Evolutionary conservation across 2,329 filamentous ascomycete species (phyloP).

Genomic region (Phialemoniopsis sp.): DNA sequence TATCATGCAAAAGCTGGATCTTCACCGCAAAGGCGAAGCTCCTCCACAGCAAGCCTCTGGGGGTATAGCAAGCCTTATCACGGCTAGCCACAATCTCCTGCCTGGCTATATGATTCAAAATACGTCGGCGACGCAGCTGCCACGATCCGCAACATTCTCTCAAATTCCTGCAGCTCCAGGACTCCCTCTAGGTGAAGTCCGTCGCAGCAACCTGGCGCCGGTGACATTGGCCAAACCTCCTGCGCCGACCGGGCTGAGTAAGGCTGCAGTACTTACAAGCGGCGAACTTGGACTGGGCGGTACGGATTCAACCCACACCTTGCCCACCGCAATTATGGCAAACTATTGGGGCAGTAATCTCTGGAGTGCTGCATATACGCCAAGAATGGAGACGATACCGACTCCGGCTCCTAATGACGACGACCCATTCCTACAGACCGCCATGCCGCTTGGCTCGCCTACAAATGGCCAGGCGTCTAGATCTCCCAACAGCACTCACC

Average conservation of each 20-base stretch:
- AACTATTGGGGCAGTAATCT: constrained; percentile 91
- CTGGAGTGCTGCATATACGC: constrained; percentile 48
- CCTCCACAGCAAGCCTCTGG: constrained; percentile 39
- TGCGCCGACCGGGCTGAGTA: constrained; percentile 79
- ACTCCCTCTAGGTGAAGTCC: constrained; percentile 6
- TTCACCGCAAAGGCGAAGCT: constrained; percentile 66
- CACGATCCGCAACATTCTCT: no score
- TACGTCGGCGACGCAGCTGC: constrained; percentile 13
- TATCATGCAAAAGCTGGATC: constrained; percentile 89
- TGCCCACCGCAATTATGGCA: constrained; percentile 83
- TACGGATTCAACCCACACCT: constrained; percentile 60
- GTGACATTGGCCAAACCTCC: constrained; percentile 80
- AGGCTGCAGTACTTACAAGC: constrained; percentile 75
- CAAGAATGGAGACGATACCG: constrained; percentile 14
- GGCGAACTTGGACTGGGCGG: constrained; percentile 65
- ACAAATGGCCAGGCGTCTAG: constrained; percentile 15
- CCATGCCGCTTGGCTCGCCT: constrained; percentile 17
- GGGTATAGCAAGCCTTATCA: constrained; percentile 82
- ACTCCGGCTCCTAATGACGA: constrained; percentile 20
- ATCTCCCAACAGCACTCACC: constrained; percentile 21
- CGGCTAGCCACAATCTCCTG: constrained; percentile 75
- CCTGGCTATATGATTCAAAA: constrained; percentile 47
- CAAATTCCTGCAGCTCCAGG: no score
- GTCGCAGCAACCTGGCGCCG: constrained; percentile 68
- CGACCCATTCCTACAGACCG: constrained; percentile 30